Evolutionary conservation across 1,284 basidiomycete species (phyloP).

Genomic region (Phaffia rhodozyma): DNA sequence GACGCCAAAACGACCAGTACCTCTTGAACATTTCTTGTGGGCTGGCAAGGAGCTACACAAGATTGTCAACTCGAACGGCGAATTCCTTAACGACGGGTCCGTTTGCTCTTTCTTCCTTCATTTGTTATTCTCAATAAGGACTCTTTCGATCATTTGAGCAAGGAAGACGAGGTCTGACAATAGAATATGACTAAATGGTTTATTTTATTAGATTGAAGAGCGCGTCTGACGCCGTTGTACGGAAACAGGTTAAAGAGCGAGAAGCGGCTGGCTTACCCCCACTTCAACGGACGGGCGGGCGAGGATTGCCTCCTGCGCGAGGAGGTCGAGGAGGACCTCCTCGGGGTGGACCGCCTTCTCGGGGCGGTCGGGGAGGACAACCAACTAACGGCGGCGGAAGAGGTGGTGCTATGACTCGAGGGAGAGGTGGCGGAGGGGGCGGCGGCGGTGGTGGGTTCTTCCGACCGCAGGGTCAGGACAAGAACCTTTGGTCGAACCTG

Average conservation of each 20-base stretch:
- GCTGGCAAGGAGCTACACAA: constrained; percentile 84
- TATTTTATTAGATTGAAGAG: constrained; percentile 42
- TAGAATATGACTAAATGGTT: neutral
- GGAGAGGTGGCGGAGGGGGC: constrained; percentile 17
- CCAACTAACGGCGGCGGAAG: neutral
- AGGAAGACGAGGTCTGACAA: neutral
- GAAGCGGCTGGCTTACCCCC: constrained; percentile 83
- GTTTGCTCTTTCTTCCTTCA: constrained; percentile 19
- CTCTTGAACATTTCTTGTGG: constrained; percentile 93
- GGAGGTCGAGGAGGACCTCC: constrained; percentile 38
- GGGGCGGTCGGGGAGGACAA: constrained; percentile 36
- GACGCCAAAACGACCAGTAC: constrained; percentile 90
- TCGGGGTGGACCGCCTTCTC: constrained; percentile 39
- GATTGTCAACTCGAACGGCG: constrained; percentile 74
- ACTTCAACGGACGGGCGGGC: constrained; percentile 63
- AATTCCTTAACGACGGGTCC: constrained; percentile 65
- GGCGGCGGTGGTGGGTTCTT: constrained; percentile 39
- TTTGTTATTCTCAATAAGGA: neutral
- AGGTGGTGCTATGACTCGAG: constrained; percentile 1
- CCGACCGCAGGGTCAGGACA: constrained; percentile 47
- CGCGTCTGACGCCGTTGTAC: constrained; percentile 71
- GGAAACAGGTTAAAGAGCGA: constrained; percentile 95
- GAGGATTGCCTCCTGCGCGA: constrained; percentile 54
- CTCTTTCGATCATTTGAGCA: neutral
- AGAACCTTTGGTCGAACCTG: constrained; percentile 88